Base-by-base conservation (phyloP, 495 filamentous ascomycete species). In the Penicillium angulare region DNA sequence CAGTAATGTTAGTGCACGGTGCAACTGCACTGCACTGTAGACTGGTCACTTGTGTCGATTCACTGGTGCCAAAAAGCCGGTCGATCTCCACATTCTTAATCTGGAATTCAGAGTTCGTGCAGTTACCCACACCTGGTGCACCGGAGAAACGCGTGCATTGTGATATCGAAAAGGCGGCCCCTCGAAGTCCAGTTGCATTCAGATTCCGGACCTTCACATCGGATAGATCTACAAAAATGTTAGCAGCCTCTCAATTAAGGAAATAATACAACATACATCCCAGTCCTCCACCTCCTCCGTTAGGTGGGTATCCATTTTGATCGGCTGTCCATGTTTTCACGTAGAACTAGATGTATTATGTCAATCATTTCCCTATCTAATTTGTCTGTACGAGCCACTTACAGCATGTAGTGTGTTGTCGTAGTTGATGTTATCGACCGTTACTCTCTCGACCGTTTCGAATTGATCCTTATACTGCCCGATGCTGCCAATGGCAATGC, bases 241-340 rank as follows among this genome's bases (percentile, higher is more conserved):
- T 17, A 35, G n/a, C 13, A 15, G n/a, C 17, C 7, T 7, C 29
- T n/a, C 8, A 8, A 8, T 7, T 32, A n/a, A 63, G 5, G 60
- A 23, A 7, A 35, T 49, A n/a, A n/a, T n/a, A n/a, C n/a, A 20
- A 74, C 64, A 47, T 59, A 72, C 68, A 68, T 26, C 72, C 73
- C 5, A 75, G 44, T n/a, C 74, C 74, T 2, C 71, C 72, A 16
- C 74, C 74, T 0, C 74, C 74, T n/a, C 74, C 73, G 49, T 77
- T 76, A 0, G 74, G 74, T 15, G 73, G 73, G 52, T 75, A 73
- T 7, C 74, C 72, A 18, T 60, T 59, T 43, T 68, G 65, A n/a
- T 69, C 66, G 20, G 56, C 71, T 1, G 74, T 76, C 71, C 71
- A 73, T 1, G 68, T 77, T 50, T 77, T 77, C 22, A 76, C 44